phyloP scores from a whole-genome alignment of 2,329 filamentous ascomycete species.

The Triangularia setosa region DNA sequence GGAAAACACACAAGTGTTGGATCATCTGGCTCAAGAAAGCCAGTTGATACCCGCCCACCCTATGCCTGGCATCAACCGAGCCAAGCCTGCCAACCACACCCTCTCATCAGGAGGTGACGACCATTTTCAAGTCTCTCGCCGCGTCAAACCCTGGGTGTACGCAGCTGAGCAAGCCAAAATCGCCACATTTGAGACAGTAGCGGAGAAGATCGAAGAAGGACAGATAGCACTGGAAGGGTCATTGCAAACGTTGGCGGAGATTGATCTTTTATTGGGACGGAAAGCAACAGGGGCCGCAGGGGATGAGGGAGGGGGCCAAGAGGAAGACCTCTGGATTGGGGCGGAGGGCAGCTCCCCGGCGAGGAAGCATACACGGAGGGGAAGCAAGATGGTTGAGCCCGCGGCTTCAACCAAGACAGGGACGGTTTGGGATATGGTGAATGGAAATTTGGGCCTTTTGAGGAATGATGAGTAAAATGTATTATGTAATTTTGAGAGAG shows the following conservation, averaged over 20 bases:
- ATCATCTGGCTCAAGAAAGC: constrained; percentile 58
- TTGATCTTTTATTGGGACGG: constrained; percentile 46
- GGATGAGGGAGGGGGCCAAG: constrained; percentile 22
- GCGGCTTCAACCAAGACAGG: constrained; percentile 5
- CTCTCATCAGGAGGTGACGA: constrained; percentile 36
- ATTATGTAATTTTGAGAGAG: not conserved
- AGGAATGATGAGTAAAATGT: constrained; percentile 16
- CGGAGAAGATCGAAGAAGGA: constrained; percentile 57
- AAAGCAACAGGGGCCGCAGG: not conserved
- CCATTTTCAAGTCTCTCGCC: constrained; percentile 38
- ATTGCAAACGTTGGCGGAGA: constrained; percentile 45
- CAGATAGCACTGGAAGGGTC: constrained; percentile 53
- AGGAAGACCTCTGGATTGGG: constrained; percentile 40
- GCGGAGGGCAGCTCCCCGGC: constrained; percentile 30
- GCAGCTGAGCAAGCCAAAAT: constrained; percentile 60
- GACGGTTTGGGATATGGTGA: constrained; percentile 49
- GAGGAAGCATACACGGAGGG: constrained; percentile 22
- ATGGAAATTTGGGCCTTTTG: constrained; percentile 50
- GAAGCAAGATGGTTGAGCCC: constrained; percentile 13
- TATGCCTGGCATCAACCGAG: constrained; percentile 34
- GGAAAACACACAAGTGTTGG: constrained; percentile 47
- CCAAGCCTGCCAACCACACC: constrained; percentile 38
- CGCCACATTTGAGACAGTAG: constrained; percentile 53
- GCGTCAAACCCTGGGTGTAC: constrained; percentile 55
- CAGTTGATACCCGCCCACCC: constrained; percentile 55